These are phyloP conservation scores for Nakaseomyces bracarensis DNA, from an alignment of 1,139 yeast genomes.

Conservation along the genomic window DNA sequence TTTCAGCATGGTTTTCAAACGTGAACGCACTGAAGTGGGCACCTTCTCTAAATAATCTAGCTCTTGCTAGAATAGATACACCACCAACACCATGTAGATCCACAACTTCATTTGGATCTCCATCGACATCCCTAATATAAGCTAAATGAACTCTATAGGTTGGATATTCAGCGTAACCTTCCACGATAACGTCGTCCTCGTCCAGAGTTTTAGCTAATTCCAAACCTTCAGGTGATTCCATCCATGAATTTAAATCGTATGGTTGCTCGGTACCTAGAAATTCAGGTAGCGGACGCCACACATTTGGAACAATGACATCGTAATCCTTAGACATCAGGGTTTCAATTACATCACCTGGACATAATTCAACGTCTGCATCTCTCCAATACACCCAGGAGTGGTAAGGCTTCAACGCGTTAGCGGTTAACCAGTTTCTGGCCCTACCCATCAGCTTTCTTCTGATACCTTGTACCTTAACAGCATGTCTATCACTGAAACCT, in stretches of 20 bases:
- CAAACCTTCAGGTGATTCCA: constrained; percentile 75
- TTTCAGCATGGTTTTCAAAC: constrained; percentile 84
- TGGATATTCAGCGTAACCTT: constrained; percentile 86
- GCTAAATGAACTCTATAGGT: constrained; percentile 92
- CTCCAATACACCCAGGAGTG: constrained; percentile 79
- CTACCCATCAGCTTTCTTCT: constrained; percentile 66
- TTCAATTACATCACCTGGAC: constrained; percentile 52
- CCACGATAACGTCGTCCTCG: constrained; percentile 86
- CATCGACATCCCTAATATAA: constrained; percentile 75
- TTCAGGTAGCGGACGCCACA: constrained; percentile 87
- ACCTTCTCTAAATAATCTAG: constrained; percentile 70
- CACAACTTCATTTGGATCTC: constrained; percentile 81
- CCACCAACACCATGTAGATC: constrained; percentile 90
- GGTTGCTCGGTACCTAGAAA: constrained; percentile 89
- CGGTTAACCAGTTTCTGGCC: constrained; percentile 62
- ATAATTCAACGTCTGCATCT: constrained; percentile 61
- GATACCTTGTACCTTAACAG: constrained; percentile 82
- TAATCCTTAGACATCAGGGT: constrained; percentile 58
- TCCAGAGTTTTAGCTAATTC: constrained; percentile 68
- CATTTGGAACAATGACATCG: constrained; percentile 73
- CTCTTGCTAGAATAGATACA: constrained; percentile 74
- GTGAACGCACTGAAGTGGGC: constrained; percentile 87
- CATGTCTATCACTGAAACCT: constrained; percentile 85
- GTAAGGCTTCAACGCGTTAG: constrained; percentile 56
- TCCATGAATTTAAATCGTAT: constrained; percentile 86